A percentile compares a stretch with the other conserved stretches of the same genome.
Evolutionary conservation across 1,284 basidiomycete species (phyloP).

Genomic region (Mixia osmundae): DNA sequence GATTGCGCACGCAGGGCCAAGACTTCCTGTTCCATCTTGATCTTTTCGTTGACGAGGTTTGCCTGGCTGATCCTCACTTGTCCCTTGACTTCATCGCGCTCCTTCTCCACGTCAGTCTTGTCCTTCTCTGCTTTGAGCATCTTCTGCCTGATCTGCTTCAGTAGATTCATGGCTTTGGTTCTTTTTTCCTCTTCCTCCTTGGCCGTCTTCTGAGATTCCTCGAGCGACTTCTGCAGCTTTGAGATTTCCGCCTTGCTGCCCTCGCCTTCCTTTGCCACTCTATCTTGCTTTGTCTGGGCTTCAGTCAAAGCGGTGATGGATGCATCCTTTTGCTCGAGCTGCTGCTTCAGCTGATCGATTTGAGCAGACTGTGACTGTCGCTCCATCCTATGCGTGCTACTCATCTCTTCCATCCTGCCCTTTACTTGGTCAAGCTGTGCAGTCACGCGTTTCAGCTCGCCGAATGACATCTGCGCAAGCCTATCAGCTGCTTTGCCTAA

Average conservation of each 20-base stretch:
- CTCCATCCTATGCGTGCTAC: constrained; percentile 53
- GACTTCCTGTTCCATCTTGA: constrained; percentile 29
- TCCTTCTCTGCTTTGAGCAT: constrained; percentile 80
- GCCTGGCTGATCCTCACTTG: constrained; percentile 39
- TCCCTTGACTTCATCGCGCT: constrained; percentile 24
- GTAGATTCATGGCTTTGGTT: constrained; percentile 62
- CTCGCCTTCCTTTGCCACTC: too few relatives aligned
- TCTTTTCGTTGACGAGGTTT: constrained; percentile 32
- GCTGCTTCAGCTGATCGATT: constrained; percentile 40
- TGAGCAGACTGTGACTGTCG: constrained; percentile 44
- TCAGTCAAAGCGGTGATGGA: too few relatives aligned
- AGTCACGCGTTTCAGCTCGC: background rate
- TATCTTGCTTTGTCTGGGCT: too few relatives aligned
- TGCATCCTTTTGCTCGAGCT: too few relatives aligned
- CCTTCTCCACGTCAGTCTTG: constrained; percentile 36
- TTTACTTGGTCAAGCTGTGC: background rate
- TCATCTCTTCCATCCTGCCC: constrained; percentile 46
- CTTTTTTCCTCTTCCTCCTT: constrained; percentile 92
- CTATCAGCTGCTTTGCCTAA: too few relatives aligned
- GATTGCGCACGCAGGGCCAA: constrained; percentile 30
- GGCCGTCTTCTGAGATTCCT: constrained; percentile 21
- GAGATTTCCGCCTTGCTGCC: too few relatives aligned
- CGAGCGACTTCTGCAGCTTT: background rate
- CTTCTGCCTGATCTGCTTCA: constrained; percentile 80
- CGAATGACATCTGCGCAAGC: background rate